Conservation (phyloP, 2,329 filamentous ascomycete genomes). For the Pseudogymnoascus sp. region DNA sequence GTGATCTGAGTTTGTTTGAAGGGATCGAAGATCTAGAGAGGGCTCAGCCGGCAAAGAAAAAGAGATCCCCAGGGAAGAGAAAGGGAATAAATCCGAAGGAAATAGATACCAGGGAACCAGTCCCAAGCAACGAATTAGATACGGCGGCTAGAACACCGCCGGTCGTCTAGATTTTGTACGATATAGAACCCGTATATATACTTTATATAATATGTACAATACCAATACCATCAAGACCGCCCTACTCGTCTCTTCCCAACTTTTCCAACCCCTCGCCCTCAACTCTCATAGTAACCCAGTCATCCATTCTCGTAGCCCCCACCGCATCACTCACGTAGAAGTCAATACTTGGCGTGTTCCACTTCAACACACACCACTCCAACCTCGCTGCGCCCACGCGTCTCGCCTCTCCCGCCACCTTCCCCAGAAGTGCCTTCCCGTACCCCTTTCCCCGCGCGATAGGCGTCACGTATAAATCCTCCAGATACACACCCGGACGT, state of each 20-base stretch:
- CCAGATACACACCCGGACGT: slow-evolving; percentile 82
- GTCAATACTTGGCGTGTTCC: slow-evolving; percentile 83
- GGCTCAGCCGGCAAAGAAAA: not conserved
- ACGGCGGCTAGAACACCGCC: not conserved
- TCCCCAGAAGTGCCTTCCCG: slow-evolving; percentile 64
- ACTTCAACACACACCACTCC: slow-evolving; percentile 87
- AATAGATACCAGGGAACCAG: not conserved
- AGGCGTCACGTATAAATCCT: slow-evolving; percentile 79
- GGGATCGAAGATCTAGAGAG: slow-evolving; percentile 30
- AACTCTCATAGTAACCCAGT: slow-evolving; percentile 70
- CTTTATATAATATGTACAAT: slow-evolving; percentile 4
- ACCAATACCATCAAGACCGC: slow-evolving; percentile 29
- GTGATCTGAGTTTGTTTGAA: slow-evolving; percentile 40
- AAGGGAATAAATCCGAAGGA: not conserved
- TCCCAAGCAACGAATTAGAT: not conserved
- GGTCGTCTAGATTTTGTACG: not conserved
- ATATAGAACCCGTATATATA: not conserved
- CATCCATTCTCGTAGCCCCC: slow-evolving; percentile 57
- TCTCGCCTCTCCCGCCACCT: slow-evolving; percentile 71
- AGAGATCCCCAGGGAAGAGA: not conserved
- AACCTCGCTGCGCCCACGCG: slow-evolving; percentile 65
- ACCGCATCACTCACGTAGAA: slow-evolving; percentile 62
- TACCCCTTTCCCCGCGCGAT: slow-evolving; percentile 67
- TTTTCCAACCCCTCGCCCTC: slow-evolving; percentile 57
- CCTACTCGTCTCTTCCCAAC: slow-evolving; percentile 34